These are phyloP conservation scores for Biscutella laevigata DNA, from an alignment of 441 rosid species.

Conservation along the genomic window DNA sequence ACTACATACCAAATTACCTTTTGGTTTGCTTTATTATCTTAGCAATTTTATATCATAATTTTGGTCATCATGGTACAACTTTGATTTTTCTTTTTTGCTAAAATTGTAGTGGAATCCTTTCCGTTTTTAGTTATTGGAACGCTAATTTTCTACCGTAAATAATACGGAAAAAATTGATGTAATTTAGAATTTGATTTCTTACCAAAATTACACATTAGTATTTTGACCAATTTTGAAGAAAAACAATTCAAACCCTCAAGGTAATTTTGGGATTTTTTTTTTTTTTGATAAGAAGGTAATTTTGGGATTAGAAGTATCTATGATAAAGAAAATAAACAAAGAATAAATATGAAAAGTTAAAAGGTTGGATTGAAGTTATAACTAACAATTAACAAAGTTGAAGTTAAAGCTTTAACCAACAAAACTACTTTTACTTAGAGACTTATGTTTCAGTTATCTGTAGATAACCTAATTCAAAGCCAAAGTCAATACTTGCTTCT, in stretches of 20 bases:
- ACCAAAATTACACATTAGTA: no score
- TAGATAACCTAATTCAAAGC: constrained; percentile 30
- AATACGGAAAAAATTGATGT: no score
- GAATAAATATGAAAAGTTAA: constrained; percentile 1
- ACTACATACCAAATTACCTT: no score
- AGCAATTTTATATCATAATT: no score
- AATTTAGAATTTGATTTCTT: no score
- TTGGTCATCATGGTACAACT: neutral
- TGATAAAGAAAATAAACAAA: neutral
- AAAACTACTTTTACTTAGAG: constrained; percentile 23
- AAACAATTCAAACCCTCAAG: neutral
- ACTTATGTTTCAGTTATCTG: constrained; percentile 27
- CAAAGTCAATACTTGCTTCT: constrained; percentile 32
- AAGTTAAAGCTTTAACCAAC: constrained; percentile 27
- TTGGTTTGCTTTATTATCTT: no score
- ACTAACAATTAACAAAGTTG: constrained; percentile 26
- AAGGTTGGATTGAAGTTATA: constrained; percentile 18
- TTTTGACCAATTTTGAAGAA: constrained; percentile 7
- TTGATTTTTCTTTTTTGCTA: neutral
- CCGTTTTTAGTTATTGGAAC: neutral
- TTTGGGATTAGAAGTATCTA: neutral
- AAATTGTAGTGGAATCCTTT: neutral
- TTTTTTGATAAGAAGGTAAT: no score
- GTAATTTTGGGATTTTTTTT: no score
- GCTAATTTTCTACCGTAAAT: neutral